Percentiles rank a stretch among this genome's conserved stretches.
These are phyloP conservation scores for Metschnikowia noctiluminum DNA, from an alignment of 805 yeast genomes.

Conservation along the genomic window DNA sequence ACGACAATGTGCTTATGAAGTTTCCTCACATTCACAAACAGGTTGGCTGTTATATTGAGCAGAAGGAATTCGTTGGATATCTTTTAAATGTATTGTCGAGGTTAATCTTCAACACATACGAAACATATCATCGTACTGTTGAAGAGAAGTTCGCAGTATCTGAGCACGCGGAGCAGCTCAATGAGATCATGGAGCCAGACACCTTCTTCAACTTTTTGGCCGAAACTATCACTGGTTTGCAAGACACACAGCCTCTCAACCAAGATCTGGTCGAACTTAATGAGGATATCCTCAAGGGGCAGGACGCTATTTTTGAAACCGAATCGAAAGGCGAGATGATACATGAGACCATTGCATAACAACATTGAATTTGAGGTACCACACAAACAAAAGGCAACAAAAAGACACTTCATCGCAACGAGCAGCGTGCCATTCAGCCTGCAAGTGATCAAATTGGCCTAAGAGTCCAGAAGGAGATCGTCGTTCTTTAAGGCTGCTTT, in stretches of 20 bases:
- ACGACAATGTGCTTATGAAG: constrained; percentile 47
- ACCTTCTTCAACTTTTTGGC: constrained; percentile 50
- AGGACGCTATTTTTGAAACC: constrained; percentile 9
- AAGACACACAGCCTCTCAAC: constrained; percentile 20
- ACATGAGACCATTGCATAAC: not conserved
- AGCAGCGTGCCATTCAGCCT: not conserved
- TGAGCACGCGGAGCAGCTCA: constrained; percentile 28
- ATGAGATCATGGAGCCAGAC: constrained; percentile 62
- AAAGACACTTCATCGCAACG: not conserved
- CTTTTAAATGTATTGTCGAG: constrained; percentile 39
- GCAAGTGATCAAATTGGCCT: not conserved
- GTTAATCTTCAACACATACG: constrained; percentile 55
- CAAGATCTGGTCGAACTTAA: constrained; percentile 18
- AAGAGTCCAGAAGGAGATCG: no score
- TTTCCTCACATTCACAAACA: constrained; percentile 55
- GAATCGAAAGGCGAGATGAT: not conserved
- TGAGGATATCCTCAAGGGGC: constrained; percentile 25
- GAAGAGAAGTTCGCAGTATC: constrained; percentile 22
- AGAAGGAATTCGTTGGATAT: constrained; percentile 39
- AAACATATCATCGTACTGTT: constrained; percentile 42
- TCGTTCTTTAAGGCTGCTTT: constrained; percentile 5
- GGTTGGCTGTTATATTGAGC: constrained; percentile 54
- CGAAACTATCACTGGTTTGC: constrained; percentile 27
- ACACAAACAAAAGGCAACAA: not conserved
- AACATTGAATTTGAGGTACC: not conserved